Conservation (phyloP, 169 alveolate genomes). For the Fabrea salina region DNA sequence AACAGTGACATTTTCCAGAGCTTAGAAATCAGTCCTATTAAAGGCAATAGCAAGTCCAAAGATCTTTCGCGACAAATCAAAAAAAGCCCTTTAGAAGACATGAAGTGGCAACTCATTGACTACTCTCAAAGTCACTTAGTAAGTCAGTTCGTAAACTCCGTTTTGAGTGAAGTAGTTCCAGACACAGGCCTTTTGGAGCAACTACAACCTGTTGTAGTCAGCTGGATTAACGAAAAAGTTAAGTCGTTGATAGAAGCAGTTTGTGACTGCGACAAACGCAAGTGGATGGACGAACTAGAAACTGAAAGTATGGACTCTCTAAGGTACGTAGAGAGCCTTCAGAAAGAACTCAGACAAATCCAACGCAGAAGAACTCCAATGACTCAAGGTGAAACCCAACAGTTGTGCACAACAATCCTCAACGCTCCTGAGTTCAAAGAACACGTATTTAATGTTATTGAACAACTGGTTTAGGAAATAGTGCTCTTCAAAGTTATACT, state of each 20-base stretch:
- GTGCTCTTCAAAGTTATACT: too few species aligned
- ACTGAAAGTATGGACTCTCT: constrained; percentile 25
- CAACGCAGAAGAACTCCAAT: neutral
- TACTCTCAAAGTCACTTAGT: neutral
- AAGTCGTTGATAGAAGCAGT: constrained; percentile 11
- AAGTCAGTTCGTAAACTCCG: neutral
- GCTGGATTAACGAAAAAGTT: neutral
- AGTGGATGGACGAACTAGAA: constrained; percentile 20
- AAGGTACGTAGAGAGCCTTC: neutral
- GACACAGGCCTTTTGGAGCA: too few species aligned
- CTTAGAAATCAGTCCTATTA: neutral
- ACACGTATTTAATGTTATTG: too few species aligned
- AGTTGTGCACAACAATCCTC: constrained; percentile 18
- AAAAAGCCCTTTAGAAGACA: neutral
- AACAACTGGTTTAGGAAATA: too few species aligned
- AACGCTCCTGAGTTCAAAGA: constrained; percentile 23
- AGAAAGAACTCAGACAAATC: constrained; percentile 21
- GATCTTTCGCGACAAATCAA: neutral
- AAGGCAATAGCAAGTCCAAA: neutral
- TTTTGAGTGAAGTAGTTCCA: too few species aligned
- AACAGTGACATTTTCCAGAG: neutral
- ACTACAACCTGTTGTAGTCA: too few species aligned
- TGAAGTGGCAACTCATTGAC: neutral
- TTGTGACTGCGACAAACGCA: constrained; percentile 9
- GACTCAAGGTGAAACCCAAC: neutral